Base-by-base conservation (phyloP, 1,284 basidiomycete genomes). In the Tilletia setariae region DNA sequence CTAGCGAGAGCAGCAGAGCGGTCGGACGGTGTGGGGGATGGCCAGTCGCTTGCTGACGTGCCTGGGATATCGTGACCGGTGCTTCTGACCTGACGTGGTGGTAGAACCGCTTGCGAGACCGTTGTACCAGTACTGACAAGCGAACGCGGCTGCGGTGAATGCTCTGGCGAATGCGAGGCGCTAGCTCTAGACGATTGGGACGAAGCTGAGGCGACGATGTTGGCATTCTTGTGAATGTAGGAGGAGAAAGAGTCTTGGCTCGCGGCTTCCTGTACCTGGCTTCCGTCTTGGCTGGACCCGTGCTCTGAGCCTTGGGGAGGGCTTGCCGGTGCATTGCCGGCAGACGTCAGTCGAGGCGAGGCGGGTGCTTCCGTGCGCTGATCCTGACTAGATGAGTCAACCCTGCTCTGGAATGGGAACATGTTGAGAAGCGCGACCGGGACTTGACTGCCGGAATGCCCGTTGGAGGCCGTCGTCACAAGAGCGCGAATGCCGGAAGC, bases 221-320 rank as follows among this genome's bases (percentile, higher is more conserved):
- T 30, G 30, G 56, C 30, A 21, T 61, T 61, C 56, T 61, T 61
- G 28, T 61, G 56, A 16, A 61, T 61, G 56, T 61, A 61, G 25
- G 56, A 61, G 9, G 56, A 61, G 56, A 61, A 61, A 13, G 56
- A 61, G 28, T 61, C 56, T 30, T 61, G 56, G 2, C 30, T 35
- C 9, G 56, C 56, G 7, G 28, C 30, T 21, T 61, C 56, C 35
- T 61, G 56, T 32, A 9, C 32, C 28, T 61, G 56, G 28, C 56
- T 61, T 9, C 56, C 56, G 56, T 61, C 56, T 16, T 61, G 56
- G 32, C 56, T 61, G 25, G 32, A 40, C 2, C 30, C 56, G 56
- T 61, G 56, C 16, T 61, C 32, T 11, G 56, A 61, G 16, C 32
- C 56, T 40, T 32, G 32, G 21, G 13, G 56, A 19, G 56, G 56